Evolutionary conservation across 495 filamentous ascomycete species (phyloP).

Genomic region (Penicillium longicatenatum): DNA sequence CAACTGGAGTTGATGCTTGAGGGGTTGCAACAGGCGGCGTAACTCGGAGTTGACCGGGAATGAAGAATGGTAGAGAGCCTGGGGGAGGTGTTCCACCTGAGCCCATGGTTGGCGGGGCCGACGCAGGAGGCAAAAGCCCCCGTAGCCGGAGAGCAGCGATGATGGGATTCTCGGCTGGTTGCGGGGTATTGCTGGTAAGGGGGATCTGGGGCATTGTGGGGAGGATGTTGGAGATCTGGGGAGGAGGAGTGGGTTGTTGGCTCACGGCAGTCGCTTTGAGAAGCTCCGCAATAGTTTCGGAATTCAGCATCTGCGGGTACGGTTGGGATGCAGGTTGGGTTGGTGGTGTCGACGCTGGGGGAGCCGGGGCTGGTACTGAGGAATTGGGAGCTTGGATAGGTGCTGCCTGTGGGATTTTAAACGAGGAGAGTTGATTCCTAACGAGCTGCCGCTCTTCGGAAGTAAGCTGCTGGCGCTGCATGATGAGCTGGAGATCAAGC

Average conservation of each 20-base stretch:
- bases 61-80: conserved; percentile 40
- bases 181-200: conserved; percentile 33
- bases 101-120: conserved; percentile 32
- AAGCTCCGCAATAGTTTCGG: conserved; percentile 51
- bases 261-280: conserved; percentile 50
- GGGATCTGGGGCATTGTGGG: conserved; percentile 26
- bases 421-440: conserved; percentile 73
- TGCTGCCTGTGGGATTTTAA: conserved; percentile 47
- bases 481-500: conserved; percentile 78
- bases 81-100: conserved; percentile 23
- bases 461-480: conserved; percentile 76
- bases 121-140: conserved; percentile 47
- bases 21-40: conserved; percentile 38
- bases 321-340: conserved; percentile 39
- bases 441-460: conserved; percentile 79
- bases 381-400: conserved; percentile 24
- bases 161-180: conserved; percentile 44
- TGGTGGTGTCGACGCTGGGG: conserved; percentile 31
- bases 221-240: conserved; percentile 31
- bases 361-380: conserved; percentile 27
- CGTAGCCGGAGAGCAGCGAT: conserved; percentile 48
- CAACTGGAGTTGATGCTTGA: conserved; percentile 24
- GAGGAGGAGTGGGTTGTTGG: conserved; percentile 44
- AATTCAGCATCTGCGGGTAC: conserved; percentile 47
- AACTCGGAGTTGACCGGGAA: conserved; percentile 42